Conservation (phyloP, 306 rosid species). For the Prosopis cineraria region DNA sequence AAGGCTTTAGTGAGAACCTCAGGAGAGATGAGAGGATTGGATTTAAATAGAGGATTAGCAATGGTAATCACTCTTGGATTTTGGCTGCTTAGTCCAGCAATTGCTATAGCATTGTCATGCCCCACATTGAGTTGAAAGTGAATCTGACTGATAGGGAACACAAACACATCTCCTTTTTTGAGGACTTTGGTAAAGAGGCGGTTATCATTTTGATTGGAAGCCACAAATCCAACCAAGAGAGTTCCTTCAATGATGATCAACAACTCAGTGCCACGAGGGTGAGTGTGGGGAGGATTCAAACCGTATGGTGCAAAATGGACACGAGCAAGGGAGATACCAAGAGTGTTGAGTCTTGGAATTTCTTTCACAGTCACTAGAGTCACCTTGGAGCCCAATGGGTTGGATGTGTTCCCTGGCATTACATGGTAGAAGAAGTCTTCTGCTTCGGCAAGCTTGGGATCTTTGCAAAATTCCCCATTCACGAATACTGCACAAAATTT, state of each 20-base stretch:
- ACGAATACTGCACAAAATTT: slow-evolving; percentile 19
- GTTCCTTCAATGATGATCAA: slow-evolving; percentile 36
- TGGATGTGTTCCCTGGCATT: slow-evolving; percentile 29
- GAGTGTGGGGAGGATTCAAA: neutral
- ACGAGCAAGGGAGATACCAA: neutral
- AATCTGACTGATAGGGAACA: neutral
- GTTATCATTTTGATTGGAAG: slow-evolving; percentile 34
- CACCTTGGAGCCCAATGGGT: slow-evolving; percentile 36
- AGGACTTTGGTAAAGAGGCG: slow-evolving; percentile 39
- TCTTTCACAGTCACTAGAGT: slow-evolving; percentile 19
- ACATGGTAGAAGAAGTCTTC: slow-evolving; percentile 36
- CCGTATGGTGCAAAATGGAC: neutral
- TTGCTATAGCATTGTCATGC: neutral
- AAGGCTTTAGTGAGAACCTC: slow-evolving; percentile 45
- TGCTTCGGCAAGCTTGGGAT: neutral
- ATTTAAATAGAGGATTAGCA: slow-evolving; percentile 42
- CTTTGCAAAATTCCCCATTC: slow-evolving; percentile 38
- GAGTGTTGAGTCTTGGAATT: slow-evolving; percentile 24
- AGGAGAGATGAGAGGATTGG: neutral
- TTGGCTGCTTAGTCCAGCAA: neutral
- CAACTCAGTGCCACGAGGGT: slow-evolving; percentile 36
- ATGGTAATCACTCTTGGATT: slow-evolving; percentile 5
- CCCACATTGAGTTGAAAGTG: neutral
- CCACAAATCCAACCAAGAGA: slow-evolving; percentile 33
- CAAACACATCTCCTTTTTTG: slow-evolving; percentile 41